phyloP scores from a whole-genome alignment of 2,329 filamentous ascomycete genomes.

The Lasiodiplodia hormozganensis region DNA sequence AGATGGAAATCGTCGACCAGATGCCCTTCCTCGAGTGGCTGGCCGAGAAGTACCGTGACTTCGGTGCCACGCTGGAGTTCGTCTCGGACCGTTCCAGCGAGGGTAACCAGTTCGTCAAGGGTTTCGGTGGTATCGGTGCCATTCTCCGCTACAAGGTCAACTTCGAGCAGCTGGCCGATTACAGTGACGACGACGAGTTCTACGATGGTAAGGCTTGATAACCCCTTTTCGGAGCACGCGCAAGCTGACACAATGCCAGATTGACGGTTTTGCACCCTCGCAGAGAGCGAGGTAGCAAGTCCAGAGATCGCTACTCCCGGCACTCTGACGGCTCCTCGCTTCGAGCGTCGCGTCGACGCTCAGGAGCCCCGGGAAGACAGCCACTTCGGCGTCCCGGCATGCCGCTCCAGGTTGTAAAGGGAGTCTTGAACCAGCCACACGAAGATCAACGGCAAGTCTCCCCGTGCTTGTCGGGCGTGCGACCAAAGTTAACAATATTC shows the following conservation, averaged over 20 bases:
- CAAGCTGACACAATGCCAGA: slow-evolving; percentile 56
- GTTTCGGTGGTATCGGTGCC: slow-evolving; percentile 97
- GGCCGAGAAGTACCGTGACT: slow-evolving; percentile 97
- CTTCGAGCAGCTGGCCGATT: slow-evolving; percentile 96
- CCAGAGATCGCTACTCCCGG: slow-evolving; percentile 62
- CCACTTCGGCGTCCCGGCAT: slow-evolving; percentile 37
- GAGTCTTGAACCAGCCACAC: slow-evolving; percentile 36
- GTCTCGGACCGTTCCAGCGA: slow-evolving; percentile 97
- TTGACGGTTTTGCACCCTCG: slow-evolving; percentile 92
- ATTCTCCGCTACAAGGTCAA: slow-evolving; percentile 99
- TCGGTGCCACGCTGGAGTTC: slow-evolving; percentile 93
- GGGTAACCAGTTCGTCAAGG: slow-evolving; percentile 99
- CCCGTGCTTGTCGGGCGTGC: neutral
- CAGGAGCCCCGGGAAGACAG: slow-evolving; percentile 41
- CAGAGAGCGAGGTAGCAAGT: slow-evolving; percentile 82
- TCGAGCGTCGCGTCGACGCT: slow-evolving; percentile 45
- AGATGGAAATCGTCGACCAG: slow-evolving; percentile 92
- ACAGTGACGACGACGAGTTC: slow-evolving; percentile 81
- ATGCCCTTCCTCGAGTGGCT: slow-evolving; percentile 99
- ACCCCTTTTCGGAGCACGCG: no score
- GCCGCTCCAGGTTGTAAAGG: slow-evolving; percentile 49
- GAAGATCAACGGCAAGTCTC: slow-evolving; percentile 26
- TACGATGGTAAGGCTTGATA: slow-evolving; percentile 68
- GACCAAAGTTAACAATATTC: neutral
- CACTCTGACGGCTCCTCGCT: slow-evolving; percentile 63